Base-by-base conservation (phyloP, 2,329 filamentous ascomycete genomes). In the Calonectria henricotiae region DNA sequence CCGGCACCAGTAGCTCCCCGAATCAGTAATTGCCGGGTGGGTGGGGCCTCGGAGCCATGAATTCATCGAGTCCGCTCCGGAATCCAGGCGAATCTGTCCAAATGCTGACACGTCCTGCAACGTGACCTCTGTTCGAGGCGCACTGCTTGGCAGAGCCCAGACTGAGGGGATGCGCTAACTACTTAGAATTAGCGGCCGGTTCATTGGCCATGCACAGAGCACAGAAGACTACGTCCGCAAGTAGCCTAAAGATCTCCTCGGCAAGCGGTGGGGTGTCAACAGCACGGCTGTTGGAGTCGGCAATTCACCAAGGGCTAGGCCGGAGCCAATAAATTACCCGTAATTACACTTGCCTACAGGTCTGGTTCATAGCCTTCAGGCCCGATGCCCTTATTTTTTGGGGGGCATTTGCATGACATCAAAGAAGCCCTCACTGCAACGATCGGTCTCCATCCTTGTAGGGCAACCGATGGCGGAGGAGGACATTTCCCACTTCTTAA, bases 41-140 rank as follows among this genome's bases (percentile, higher is more conserved):
- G 62, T 25, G 62, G 62, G 46, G 62, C 62, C 62, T 64, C 46
- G 62, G 62, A 54, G 62, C n/a, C 8, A 39, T 37, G 8, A 13
- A 37, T 30, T 37, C 30, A 11, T 25, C 30, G 17, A 55, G 12
- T 2, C n/a, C n/a, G 5, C 12, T 17, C 32, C 11, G 51, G 32
- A 25, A 15, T 5, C 15, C 35, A 32, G 7, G 37, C 32, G 30
- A 15, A 23, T 27, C 32, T 13, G 30, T 30, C 13, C 30, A 32
- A 41, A 54, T 23, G 13, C 15, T 43, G 17, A n/a, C 46, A 4
- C 62, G 17, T 6, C 11, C 23, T 41, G 13, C 15, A 64, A 20
- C 25, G 20, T 32, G 23, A 15, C 17, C 35, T 35, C 46, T 13
- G 15, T n/a, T 35, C 30, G n/a, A 32, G 30, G 47, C 51, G 32